Conservation (phyloP, 768 basidiomycete species). For the Hericium rajendrae region DNA sequence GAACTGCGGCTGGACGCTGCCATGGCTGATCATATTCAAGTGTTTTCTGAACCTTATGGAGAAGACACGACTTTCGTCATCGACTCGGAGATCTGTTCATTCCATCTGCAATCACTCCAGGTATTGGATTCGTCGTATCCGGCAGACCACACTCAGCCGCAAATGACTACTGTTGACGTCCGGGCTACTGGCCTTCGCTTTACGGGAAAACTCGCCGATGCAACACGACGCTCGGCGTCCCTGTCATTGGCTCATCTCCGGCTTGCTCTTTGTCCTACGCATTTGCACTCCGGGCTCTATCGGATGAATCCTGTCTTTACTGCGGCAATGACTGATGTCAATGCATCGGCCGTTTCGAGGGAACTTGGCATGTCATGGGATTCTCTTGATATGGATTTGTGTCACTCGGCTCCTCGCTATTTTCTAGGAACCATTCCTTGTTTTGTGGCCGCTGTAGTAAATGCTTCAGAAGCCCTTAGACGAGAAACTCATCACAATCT, state of each 20-base stretch:
- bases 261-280: not conserved
- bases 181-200: not conserved
- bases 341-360: too few species aligned
- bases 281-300: not conserved
- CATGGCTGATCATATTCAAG: not conserved
- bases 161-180: not conserved
- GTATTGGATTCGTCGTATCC: too few species aligned
- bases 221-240: not conserved
- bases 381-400: conserved; percentile 4
- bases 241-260: not conserved
- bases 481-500: not conserved
- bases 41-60: not conserved
- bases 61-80: too few species aligned
- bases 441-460: not conserved
- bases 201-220: not conserved
- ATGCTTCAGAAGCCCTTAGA: not conserved
- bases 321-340: too few species aligned
- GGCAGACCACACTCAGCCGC: too few species aligned
- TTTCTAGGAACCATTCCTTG: not conserved
- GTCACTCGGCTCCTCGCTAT: conserved; percentile 5
- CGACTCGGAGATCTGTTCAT: too few species aligned
- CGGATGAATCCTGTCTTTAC: too few species aligned
- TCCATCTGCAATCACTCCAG: too few species aligned
- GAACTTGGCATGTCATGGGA: not conserved
- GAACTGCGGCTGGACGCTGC: not conserved